A percentile compares a stretch with the other conserved stretches of the same genome.
Conservation (phyloP, 106 monocot species). For the Apostasia shenzhenica region DNA sequence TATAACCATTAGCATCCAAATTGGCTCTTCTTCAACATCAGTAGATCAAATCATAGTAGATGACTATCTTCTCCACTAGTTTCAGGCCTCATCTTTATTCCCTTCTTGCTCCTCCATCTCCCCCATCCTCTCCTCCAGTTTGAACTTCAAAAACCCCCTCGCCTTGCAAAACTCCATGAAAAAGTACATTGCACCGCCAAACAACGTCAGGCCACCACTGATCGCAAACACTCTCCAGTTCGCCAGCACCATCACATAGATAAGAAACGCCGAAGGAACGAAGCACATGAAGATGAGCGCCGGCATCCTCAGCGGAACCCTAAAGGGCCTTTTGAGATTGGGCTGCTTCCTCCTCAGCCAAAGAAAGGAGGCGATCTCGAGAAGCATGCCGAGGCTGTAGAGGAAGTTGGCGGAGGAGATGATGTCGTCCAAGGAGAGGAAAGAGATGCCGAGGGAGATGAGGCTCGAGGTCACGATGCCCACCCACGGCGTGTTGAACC, state of each 20-base stretch:
- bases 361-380: slow-evolving; percentile 77
- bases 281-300: slow-evolving; percentile 56
- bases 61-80: no score
- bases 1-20: no score
- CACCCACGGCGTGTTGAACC: slow-evolving; percentile 81
- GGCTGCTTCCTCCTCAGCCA: slow-evolving; percentile 53
- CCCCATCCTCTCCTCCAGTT: not conserved
- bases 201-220: slow-evolving; percentile 35
- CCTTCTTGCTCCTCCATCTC: slow-evolving; percentile 2
- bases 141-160: slow-evolving; percentile 42
- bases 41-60: no score
- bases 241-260: slow-evolving; percentile 56
- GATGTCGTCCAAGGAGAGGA: slow-evolving; percentile 72
- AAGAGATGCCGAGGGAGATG: slow-evolving; percentile 77
- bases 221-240: slow-evolving; percentile 58
- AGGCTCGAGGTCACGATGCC: slow-evolving; percentile 50
- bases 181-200: slow-evolving; percentile 36
- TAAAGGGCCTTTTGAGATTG: slow-evolving; percentile 54
- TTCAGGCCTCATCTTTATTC: not conserved
- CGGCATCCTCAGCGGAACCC: slow-evolving; percentile 44
- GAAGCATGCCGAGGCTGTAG: slow-evolving; percentile 84
- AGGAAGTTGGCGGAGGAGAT: slow-evolving; percentile 77
- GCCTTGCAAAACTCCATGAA: slow-evolving; percentile 39
- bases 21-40: no score
- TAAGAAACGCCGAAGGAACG: slow-evolving; percentile 61